Evolutionary conservation across 139 green algal species (phyloP).

Genomic region (Medakamo hakoo): DNA sequence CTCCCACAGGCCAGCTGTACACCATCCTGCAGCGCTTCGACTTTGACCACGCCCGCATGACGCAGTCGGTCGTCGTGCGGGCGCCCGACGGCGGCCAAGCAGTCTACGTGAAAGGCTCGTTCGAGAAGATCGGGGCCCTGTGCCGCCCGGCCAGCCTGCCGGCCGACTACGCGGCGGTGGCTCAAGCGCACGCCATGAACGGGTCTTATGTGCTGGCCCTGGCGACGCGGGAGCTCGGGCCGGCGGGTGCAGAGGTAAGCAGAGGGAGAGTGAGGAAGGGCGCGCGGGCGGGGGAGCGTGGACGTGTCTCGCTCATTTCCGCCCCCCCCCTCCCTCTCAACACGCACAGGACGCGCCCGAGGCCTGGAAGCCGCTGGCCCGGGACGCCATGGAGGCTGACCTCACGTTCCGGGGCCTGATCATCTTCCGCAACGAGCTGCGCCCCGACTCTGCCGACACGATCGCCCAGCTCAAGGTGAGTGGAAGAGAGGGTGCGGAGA

Average conservation of each 20-base stretch:
- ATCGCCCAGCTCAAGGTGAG: slow-evolving; percentile 1
- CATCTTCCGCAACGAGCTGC: slow-evolving; percentile 9
- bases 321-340: no score
- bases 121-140: slow-evolving; percentile 3
- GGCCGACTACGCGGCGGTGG: neutral
- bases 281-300: neutral
- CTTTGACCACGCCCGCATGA: slow-evolving; percentile 6
- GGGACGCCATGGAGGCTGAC: slow-evolving; percentile 6
- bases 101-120: slow-evolving; percentile 2
- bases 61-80: slow-evolving; percentile 5
- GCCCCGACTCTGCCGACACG: slow-evolving; percentile 4
- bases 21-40: slow-evolving; percentile 3
- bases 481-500: neutral
- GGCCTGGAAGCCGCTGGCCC: neutral
- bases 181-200: slow-evolving; percentile 1
- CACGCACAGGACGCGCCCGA: no score
- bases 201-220: slow-evolving; percentile 9
- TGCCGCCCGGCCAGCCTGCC: neutral
- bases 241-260: neutral
- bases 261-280: neutral
- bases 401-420: slow-evolving; percentile 5
- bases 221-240: neutral
- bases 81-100: neutral
- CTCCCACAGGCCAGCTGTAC: neutral
- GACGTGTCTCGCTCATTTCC: no score